phyloP scores from a whole-genome alignment of 2,329 filamentous ascomycete genomes.

The Colletotrichum lupini region DNA sequence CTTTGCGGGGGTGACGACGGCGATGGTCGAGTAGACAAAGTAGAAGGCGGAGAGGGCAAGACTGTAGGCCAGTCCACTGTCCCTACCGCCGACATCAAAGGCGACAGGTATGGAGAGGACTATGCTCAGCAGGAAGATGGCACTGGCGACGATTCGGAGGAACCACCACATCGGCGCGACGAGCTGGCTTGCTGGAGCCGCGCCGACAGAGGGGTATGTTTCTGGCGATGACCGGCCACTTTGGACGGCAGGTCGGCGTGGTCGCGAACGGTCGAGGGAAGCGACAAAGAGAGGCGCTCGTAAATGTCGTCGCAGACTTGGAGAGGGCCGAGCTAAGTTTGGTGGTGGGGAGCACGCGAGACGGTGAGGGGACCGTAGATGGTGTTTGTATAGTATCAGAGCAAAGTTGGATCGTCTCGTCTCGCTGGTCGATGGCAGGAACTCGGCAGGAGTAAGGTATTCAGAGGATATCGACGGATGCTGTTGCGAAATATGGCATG shows the following conservation, averaged over 20 bases:
- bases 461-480: neutral
- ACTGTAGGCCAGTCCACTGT: conserved; percentile 94
- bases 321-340: neutral
- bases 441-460: neutral
- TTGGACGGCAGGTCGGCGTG: conserved; percentile 16
- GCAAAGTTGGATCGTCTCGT: conserved; percentile 6
- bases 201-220: conserved; percentile 34
- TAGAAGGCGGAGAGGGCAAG: conserved; percentile 91
- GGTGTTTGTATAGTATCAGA: neutral
- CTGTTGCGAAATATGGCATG: neutral
- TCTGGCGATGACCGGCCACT: conserved; percentile 19
- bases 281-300: neutral
- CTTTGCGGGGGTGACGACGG: conserved; percentile 81
- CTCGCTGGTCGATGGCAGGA: conserved; percentile 3
- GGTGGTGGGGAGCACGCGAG: conserved; percentile 1
- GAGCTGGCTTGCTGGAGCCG: conserved; percentile 39
- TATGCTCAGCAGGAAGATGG: conserved; percentile 89
- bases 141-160: conserved; percentile 81
- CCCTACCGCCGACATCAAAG: conserved; percentile 96
- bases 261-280: neutral
- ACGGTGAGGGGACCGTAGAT: conserved; percentile 15
- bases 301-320: conserved; percentile 12
- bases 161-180: conserved; percentile 79
- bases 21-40: conserved; percentile 84
- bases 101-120: conserved; percentile 96